These are phyloP conservation scores for Tillandsia leiboldiana DNA, from an alignment of 176 grass and related monocot genomes.

Conservation along the genomic window DNA sequence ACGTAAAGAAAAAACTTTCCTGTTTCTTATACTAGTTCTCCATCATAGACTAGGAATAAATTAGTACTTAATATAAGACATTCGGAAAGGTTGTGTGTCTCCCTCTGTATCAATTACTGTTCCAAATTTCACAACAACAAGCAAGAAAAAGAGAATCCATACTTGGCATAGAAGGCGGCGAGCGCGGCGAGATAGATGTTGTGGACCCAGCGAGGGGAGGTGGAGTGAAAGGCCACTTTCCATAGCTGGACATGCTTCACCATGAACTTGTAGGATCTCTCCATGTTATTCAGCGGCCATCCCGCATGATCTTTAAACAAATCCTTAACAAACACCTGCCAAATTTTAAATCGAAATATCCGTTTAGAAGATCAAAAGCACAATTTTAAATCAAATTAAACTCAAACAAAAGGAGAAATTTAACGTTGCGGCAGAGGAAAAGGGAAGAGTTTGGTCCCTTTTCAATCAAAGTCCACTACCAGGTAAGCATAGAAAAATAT, in stretches of 20 bases:
- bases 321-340: conserved; percentile 92
- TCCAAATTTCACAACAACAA: not conserved
- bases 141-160: conserved; percentile 13
- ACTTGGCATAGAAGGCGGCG: conserved; percentile 94
- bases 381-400: not conserved
- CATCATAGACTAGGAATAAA: not conserved
- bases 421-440: too few species aligned
- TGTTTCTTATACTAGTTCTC: not conserved
- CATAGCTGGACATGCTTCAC: conserved; percentile 99
- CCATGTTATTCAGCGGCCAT: conserved; percentile 95
- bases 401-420: not conserved
- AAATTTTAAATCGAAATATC: not conserved
- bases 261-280: conserved; percentile 99
- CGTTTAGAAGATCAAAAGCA: not conserved
- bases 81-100: too few species aligned
- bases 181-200: conserved; percentile 71
- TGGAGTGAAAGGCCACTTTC: conserved; percentile 94
- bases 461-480: too few species aligned
- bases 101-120: too few species aligned
- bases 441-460: too few species aligned
- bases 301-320: conserved; percentile 95
- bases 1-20: too few species aligned
- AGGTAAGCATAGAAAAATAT: too few species aligned
- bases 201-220: conserved; percentile 91
- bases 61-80: not conserved